phyloP scores from a whole-genome alignment of 805 yeast genomes.

The Wickerhamomyces alni region DNA sequence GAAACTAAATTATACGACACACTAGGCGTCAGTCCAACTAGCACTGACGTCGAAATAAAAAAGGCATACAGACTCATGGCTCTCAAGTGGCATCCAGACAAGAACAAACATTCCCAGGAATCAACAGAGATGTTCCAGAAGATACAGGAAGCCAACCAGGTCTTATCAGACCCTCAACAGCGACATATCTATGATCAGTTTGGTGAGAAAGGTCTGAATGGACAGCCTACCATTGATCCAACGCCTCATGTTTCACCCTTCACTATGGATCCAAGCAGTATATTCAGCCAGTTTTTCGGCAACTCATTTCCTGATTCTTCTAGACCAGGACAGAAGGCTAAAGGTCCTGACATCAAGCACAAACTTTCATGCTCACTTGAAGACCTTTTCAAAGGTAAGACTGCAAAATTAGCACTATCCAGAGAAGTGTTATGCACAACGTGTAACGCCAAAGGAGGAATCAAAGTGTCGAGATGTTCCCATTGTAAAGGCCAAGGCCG shows the following conservation, averaged over 20 bases:
- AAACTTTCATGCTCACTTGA: constrained; percentile 43
- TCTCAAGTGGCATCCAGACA: constrained; percentile 77
- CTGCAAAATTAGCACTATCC: constrained; percentile 46
- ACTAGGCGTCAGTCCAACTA: constrained; percentile 61
- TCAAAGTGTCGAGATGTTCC: constrained; percentile 24
- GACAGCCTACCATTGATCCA: constrained; percentile 39
- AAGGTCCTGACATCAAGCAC: constrained; percentile 54
- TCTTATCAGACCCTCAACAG: constrained; percentile 74
- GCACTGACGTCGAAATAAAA: constrained; percentile 60
- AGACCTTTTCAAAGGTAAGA: constrained; percentile 56
- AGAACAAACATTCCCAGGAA: constrained; percentile 66
- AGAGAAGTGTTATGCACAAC: constrained; percentile 40
- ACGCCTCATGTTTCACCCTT: constrained; percentile 1
- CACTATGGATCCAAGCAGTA: constrained; percentile 20
- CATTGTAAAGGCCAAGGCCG: constrained; percentile 40
- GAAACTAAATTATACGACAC: constrained; percentile 63
- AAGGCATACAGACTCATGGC: constrained; percentile 76
- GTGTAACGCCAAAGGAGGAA: constrained; percentile 52
- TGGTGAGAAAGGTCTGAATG: constrained; percentile 86
- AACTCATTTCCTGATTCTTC: constrained; percentile 19
- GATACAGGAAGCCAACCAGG: constrained; percentile 79
- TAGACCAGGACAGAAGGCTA: constrained; percentile 12
- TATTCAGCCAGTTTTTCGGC: constrained; percentile 28
- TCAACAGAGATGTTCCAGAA: constrained; percentile 94
- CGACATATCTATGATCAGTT: constrained; percentile 81